Percentiles rank a stretch among this genome's conserved stretches.
phyloP scores from a whole-genome alignment of 345 rosid genomes.

The Microthlaspi erraticum region DNA sequence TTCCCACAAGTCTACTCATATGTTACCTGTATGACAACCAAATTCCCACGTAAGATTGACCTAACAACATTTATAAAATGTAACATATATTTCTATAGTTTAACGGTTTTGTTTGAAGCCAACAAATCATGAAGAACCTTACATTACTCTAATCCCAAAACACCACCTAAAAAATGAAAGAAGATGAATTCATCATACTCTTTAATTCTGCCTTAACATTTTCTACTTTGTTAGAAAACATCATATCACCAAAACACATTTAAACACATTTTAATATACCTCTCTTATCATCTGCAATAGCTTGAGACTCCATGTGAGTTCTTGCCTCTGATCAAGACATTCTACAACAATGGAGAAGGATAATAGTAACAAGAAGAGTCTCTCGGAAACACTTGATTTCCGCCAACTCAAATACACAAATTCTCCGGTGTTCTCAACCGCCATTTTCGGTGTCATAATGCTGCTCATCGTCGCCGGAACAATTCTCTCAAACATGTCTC shows the following conservation, averaged over 20 bases:
- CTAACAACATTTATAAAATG: conserved; percentile 24
- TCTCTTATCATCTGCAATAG: conserved; percentile 2
- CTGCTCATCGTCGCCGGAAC: conserved; percentile 50
- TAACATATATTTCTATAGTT: background rate
- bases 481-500: conserved; percentile 37
- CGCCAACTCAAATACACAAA: conserved; percentile 39
- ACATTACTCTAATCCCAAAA: conserved; percentile 30
- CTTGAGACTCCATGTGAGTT: background rate
- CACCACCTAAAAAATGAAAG: conserved; percentile 9
- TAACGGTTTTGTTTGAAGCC: conserved; percentile 13
- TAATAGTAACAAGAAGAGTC: conserved; percentile 28
- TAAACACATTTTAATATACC: conserved; percentile 21
- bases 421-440: conserved; percentile 35
- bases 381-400: conserved; percentile 26
- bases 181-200: background rate
- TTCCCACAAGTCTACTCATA: conserved; percentile 16
- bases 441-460: conserved; percentile 45
- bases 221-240: background rate
- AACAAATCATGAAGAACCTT: conserved; percentile 39
- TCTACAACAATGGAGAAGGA: conserved; percentile 42
- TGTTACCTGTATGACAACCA: conserved; percentile 41
- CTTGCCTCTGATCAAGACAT: conserved; percentile 32
- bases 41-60: conserved; percentile 42
- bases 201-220: conserved; percentile 1
- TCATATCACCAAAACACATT: conserved; percentile 27